Percentiles rank a stretch among this genome's conserved stretches.
phyloP scores from a whole-genome alignment of 768 basidiomycete genomes.

The Cubamyces sp. region DNA sequence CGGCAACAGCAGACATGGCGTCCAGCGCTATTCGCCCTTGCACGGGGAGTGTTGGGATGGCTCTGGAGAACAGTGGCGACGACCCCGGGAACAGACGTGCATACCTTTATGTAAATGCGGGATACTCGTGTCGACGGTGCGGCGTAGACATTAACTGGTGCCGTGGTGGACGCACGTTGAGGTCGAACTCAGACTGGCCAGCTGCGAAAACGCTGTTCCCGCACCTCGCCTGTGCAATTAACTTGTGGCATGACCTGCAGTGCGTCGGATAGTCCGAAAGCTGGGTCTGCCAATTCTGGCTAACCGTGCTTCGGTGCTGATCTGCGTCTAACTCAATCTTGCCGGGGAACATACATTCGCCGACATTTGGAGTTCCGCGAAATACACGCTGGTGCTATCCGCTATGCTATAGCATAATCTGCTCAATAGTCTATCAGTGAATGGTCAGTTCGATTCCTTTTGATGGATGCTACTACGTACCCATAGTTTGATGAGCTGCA shows the following conservation, averaged over 20 bases:
- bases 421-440: too few species aligned
- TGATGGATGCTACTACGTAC: too few species aligned
- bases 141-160: constrained; percentile 11
- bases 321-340: constrained; percentile 14
- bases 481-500: too few species aligned
- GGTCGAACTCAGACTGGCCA: not conserved
- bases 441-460: too few species aligned
- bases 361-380: constrained; percentile 1
- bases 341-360: constrained; percentile 7
- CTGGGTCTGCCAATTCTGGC: constrained; percentile 1
- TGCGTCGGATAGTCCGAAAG: not conserved
- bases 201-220: constrained; percentile 13
- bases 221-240: not conserved
- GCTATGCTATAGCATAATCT: too few species aligned
- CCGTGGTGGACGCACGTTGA: constrained; percentile 5
- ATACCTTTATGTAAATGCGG: constrained; percentile 22
- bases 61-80: constrained; percentile 9
- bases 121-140: constrained; percentile 19
- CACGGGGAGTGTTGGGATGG: constrained; percentile 9
- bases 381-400: not conserved
- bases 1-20: constrained; percentile 14
- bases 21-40: constrained; percentile 11
- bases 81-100: constrained; percentile 5
- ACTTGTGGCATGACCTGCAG: constrained; percentile 10
- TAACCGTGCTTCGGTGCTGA: constrained; percentile 14